Conservation (phyloP, 78 protist genomes). For the Cavenderia fasciculata region DNA sequence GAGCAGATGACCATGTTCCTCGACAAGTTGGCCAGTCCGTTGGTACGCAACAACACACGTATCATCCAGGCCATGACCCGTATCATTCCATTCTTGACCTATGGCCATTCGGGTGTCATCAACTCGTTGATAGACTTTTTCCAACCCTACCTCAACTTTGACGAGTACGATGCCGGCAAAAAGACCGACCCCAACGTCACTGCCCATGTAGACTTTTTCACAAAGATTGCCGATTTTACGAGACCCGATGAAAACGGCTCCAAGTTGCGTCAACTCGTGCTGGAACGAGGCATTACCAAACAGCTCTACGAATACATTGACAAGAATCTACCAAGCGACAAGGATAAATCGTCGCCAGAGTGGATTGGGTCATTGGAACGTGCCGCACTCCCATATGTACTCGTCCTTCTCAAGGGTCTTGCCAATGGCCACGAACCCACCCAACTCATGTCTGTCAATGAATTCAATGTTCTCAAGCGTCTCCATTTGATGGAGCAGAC, state of each 20-base stretch:
- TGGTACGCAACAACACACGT: slow-evolving; percentile 9
- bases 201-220: slow-evolving; percentile 20
- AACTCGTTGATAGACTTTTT: slow-evolving; percentile 26
- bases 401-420: slow-evolving; percentile 77
- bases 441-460: slow-evolving; percentile 48
- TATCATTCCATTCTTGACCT: slow-evolving; percentile 86
- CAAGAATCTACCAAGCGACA: slow-evolving; percentile 9
- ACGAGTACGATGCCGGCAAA: neutral
- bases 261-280: slow-evolving; percentile 1
- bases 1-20: slow-evolving; percentile 65
- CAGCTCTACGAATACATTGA: neutral
- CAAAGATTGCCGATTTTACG: slow-evolving; percentile 12
- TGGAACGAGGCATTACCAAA: slow-evolving; percentile 42
- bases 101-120: slow-evolving; percentile 48
- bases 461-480: slow-evolving; percentile 1
- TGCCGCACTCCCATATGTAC: slow-evolving; percentile 83
- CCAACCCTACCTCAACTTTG: neutral
- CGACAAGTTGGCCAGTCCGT: slow-evolving; percentile 54
- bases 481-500: slow-evolving; percentile 81
- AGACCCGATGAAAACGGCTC: slow-evolving; percentile 44
- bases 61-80: slow-evolving; percentile 73
- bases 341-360: neutral
- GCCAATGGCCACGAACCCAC: slow-evolving; percentile 52
- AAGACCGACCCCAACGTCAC: neutral
- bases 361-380: slow-evolving; percentile 73